Conservation (phyloP, 345 rosid species). For the Bruguiera gymnorhiza region DNA sequence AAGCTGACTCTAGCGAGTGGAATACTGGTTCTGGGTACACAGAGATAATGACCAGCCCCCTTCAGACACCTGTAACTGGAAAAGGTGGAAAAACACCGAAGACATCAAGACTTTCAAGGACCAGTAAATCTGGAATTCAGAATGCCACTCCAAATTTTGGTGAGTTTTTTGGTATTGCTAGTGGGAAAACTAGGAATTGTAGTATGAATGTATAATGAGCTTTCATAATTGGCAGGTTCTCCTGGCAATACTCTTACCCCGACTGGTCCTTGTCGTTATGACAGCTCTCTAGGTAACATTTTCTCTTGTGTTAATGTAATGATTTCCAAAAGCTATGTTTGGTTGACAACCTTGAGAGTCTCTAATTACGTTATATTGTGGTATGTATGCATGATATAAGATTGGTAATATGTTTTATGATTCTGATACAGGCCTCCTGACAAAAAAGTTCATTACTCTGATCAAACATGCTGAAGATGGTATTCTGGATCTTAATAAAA, state of each 20-base stretch:
- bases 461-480: conserved; percentile 97
- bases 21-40: conserved; percentile 40
- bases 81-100: conserved; percentile 71
- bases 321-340: not conserved
- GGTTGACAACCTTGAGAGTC: not conserved
- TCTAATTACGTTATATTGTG: conserved; percentile 2
- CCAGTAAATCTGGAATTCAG: conserved; percentile 55
- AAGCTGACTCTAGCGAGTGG: conserved; percentile 55
- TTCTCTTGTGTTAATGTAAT: conserved; percentile 6
- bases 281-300: conserved; percentile 83
- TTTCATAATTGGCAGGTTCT: conserved; percentile 69
- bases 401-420: not conserved
- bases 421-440: conserved; percentile 70
- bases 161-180: conserved; percentile 22
- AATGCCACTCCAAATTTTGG: conserved; percentile 66
- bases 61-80: conserved; percentile 73
- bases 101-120: conserved; percentile 55
- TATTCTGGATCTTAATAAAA: conserved; percentile 87
- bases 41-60: conserved; percentile 46
- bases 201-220: conserved; percentile 13
- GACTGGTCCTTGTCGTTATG: conserved; percentile 89
- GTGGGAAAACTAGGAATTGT: not conserved
- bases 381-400: conserved; percentile 1
- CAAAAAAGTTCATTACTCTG: conserved; percentile 91
- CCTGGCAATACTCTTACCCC: conserved; percentile 71